Base-by-base conservation (phyloP, 805 yeast species). In the Metschnikowia proteae region DNA sequence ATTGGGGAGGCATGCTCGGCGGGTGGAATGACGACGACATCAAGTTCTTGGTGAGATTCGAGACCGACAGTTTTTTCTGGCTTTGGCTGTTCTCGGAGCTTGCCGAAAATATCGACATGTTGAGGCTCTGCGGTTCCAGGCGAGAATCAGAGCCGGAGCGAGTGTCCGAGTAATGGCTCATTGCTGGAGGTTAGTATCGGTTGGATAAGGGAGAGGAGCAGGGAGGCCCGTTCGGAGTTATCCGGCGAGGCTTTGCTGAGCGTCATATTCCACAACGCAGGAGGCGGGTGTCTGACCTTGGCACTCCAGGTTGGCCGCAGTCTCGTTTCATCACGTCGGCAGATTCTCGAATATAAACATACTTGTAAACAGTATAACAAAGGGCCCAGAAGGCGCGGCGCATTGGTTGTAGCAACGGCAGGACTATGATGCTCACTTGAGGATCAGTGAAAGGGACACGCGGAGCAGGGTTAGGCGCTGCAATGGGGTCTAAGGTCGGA, bases 21-120 rank as follows among this genome's bases (percentile, higher is more conserved):
- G 26, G 45, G n/a, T 33, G 23, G 10, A 7, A 42, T 17, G 55
- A 34, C 10, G 65, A 58, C 11, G 64, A 57, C 55, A 66, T 53
- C 49, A 68, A 57, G 47, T 61, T 68, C 46, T 61, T 67, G 43
- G 73, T 68, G 47, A 68, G 56, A 54, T 68, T 68, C 25, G 73
- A 68, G 33, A 65, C 59, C 27, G 59, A 38, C 50, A 46, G 50
- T n/a, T 48, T 53, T 25, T 53, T 45, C 13, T 42, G 35, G 46
- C 25, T 45, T 51, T 33, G 36, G 52, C 22, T 48, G 32, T 13
- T 28, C 26, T 36, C 34, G 10, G 43, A 34, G 26, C 25, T 13
- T 26, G 39, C 47, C 30, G 39, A 32, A n/a, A 33, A 42, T 31
- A 45, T 17, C 7, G 45, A 41, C 28, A 38, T 30, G 25, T 48